phyloP scores from a whole-genome alignment of 2,329 filamentous ascomycete species.

The Ploettnerulaceae sp. region DNA sequence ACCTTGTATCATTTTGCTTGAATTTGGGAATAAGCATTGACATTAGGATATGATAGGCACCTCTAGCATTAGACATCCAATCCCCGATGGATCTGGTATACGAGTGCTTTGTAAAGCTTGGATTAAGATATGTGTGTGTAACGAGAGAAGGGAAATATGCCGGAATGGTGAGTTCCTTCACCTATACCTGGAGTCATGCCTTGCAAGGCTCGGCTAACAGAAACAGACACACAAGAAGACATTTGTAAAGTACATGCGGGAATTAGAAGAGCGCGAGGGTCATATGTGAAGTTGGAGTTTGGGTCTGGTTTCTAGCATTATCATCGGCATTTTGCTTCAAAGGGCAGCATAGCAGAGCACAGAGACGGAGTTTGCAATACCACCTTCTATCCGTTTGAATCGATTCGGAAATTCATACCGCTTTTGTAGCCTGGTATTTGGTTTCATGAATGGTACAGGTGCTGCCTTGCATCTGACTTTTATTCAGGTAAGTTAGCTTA shows the following conservation, averaged over 20 bases:
- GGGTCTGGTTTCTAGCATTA: constrained; percentile 8
- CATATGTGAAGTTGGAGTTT: constrained; percentile 13
- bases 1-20: too few species aligned
- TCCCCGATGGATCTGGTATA: constrained; percentile 94
- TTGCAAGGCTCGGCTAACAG: constrained; percentile 12
- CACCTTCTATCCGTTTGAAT: too few species aligned
- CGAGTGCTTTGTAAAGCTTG: constrained; percentile 93
- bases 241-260: constrained; percentile 91
- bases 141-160: constrained; percentile 78
- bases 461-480: constrained; percentile 12
- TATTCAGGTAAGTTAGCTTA: not conserved
- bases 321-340: too few species aligned
- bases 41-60: constrained; percentile 44
- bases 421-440: constrained; percentile 9
- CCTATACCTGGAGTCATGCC: too few species aligned
- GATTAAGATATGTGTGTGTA: constrained; percentile 88
- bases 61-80: constrained; percentile 79
- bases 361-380: too few species aligned
- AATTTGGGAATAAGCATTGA: too few species aligned
- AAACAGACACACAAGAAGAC: constrained; percentile 83
- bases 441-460: not conserved
- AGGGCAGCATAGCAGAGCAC: constrained; percentile 5
- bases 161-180: constrained; percentile 70
- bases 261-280: constrained; percentile 57
- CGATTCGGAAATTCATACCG: constrained; percentile 10